These are phyloP conservation scores for Knoxdaviesia capensis DNA, from an alignment of 2,329 filamentous ascomycete genomes.

Conservation along the genomic window DNA sequence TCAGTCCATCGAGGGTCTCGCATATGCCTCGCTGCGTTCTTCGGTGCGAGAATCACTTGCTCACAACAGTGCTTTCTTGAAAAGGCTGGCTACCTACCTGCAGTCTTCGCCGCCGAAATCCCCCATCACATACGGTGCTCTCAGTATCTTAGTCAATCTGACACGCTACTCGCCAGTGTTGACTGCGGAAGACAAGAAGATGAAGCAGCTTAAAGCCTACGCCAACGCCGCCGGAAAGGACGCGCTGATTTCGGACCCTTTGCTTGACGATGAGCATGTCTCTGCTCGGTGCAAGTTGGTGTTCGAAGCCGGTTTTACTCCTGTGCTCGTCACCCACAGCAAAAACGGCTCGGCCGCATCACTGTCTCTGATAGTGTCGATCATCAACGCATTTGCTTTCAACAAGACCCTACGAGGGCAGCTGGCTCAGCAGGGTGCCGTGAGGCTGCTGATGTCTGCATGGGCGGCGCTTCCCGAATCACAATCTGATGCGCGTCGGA, in stretches of 20 bases:
- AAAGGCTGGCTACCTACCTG: constrained; percentile 45
- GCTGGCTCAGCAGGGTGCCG: constrained; percentile 82
- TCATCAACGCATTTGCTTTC: constrained; percentile 59
- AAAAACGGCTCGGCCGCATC: constrained; percentile 53
- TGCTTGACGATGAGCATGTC: constrained; percentile 62
- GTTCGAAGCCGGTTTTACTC: constrained; percentile 59
- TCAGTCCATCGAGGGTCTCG: constrained; percentile 73
- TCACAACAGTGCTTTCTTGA: constrained; percentile 46
- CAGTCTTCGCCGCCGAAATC: constrained; percentile 38
- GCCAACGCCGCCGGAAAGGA: constrained; percentile 61
- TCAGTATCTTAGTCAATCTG: constrained; percentile 73
- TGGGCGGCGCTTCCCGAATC: constrained; percentile 40
- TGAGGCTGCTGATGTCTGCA: constrained; percentile 61
- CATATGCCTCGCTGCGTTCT: constrained; percentile 75
- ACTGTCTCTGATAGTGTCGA: constrained; percentile 51
- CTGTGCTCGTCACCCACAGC: constrained; percentile 56
- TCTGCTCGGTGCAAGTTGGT: constrained; percentile 54
- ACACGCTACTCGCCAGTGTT: constrained; percentile 60
- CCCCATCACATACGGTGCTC: constrained; percentile 60
- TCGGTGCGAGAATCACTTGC: constrained; percentile 67
- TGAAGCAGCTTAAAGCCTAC: constrained; percentile 83
- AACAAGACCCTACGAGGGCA: constrained; percentile 54
- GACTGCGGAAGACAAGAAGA: constrained; percentile 80
- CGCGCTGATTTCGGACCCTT: constrained; percentile 33
- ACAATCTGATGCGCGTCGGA: constrained; percentile 25